A percentile compares a stretch with the other conserved stretches of the same genome.
These are phyloP conservation scores for Aotearoamyces nothofagi DNA, from an alignment of 2,329 filamentous ascomycete genomes.

Conservation along the genomic window DNA sequence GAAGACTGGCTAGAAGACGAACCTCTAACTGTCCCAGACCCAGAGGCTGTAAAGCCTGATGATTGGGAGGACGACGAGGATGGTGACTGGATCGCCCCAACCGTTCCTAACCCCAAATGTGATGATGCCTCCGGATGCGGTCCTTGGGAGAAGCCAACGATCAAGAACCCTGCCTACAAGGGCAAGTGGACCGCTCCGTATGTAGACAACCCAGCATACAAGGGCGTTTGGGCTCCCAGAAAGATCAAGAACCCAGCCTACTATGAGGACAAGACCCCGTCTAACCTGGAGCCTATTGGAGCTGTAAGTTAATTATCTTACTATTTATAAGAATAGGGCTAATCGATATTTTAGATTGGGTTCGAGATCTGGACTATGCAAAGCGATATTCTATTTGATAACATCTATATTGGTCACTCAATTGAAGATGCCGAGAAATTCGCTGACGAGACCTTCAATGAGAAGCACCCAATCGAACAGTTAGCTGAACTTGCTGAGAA, in stretches of 20 bases:
- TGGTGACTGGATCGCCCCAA: constrained; percentile 88
- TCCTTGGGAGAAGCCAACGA: constrained; percentile 81
- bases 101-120: constrained; percentile 91
- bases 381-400: constrained; percentile 96
- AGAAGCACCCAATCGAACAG: constrained; percentile 77
- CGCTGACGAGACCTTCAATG: constrained; percentile 74
- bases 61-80: constrained; percentile 99
- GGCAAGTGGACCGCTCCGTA: constrained; percentile 91
- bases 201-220: constrained; percentile 97
- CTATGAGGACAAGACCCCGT: constrained; percentile 92
- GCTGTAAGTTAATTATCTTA: constrained; percentile 48
- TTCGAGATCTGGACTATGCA: constrained; percentile 99
- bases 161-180: constrained; percentile 94
- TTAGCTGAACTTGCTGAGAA: constrained; percentile 62
- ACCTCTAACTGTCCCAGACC: constrained; percentile 69
- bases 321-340: constrained; percentile 11
- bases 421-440: constrained; percentile 82
- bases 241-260: constrained; percentile 96
- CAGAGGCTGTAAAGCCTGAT: constrained; percentile 92
- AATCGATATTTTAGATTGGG: constrained; percentile 49
- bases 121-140: constrained; percentile 86
- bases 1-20: constrained; percentile 95
- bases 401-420: constrained; percentile 99
- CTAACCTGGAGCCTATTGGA: constrained; percentile 96
- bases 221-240: constrained; percentile 84